phyloP scores from a whole-genome alignment of 768 basidiomycete species.

The Mycena latifolia region DNA sequence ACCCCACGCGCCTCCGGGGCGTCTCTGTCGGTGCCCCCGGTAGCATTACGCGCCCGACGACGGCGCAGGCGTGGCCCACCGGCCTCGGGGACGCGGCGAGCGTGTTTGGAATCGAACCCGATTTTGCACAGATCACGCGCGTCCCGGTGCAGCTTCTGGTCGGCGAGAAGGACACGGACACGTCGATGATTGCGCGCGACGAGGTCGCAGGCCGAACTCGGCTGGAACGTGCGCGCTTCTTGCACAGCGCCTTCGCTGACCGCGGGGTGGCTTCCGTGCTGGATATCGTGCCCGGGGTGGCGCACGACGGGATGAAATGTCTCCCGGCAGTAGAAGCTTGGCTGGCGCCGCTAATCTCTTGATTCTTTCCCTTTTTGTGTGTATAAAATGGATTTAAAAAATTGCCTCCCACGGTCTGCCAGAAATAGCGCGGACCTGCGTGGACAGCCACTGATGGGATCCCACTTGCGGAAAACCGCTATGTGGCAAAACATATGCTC shows the following conservation, averaged over 20 bases:
- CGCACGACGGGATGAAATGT: conserved; percentile 33
- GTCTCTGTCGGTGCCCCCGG: conserved; percentile 39
- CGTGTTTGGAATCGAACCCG: conserved; percentile 27
- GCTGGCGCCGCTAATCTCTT: conserved; percentile 10
- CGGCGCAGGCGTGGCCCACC: conserved; percentile 29
- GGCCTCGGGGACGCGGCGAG: conserved; percentile 20
- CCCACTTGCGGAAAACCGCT: no score
- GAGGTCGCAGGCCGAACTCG: conserved; percentile 26
- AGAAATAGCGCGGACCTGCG: neutral
- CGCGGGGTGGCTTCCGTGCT: conserved; percentile 20
- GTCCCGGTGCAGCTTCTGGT: conserved; percentile 36
- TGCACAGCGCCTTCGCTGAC: conserved; percentile 17
- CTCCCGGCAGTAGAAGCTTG: conserved; percentile 29
- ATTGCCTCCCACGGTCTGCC: no score
- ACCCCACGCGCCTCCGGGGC: conserved; percentile 35
- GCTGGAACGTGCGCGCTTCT: conserved; percentile 22
- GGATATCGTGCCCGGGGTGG: conserved; percentile 29
- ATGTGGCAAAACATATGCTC: no score
- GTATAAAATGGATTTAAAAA: no score
- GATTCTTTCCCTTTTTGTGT: no score
- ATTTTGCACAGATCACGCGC: conserved; percentile 26
- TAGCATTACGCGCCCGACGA: conserved; percentile 29
- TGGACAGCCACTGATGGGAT: neutral
- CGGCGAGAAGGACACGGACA: conserved; percentile 37
- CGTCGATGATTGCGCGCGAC: conserved; percentile 21